phyloP scores from a whole-genome alignment of 208 protist species.

The Crithidia sp. region DNA sequence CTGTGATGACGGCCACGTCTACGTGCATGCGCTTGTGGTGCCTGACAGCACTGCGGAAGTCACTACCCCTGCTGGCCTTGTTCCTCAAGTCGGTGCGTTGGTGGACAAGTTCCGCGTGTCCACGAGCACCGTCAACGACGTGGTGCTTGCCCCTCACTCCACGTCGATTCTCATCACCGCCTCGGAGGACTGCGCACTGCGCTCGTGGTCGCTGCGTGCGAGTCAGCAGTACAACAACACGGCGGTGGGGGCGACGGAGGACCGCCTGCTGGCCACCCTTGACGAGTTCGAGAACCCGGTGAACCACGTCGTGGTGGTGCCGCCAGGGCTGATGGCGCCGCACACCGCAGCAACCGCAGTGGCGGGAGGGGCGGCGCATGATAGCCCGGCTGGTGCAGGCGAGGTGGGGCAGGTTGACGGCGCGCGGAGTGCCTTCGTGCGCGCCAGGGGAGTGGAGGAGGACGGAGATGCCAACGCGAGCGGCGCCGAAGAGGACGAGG shows the following conservation, averaged over 20 bases:
- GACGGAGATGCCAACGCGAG: not conserved
- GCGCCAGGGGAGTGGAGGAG: not conserved
- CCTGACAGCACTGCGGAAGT: constrained; percentile 2
- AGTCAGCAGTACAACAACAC: constrained; percentile 21
- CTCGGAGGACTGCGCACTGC: constrained; percentile 79
- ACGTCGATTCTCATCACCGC: constrained; percentile 63
- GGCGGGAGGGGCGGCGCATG: not conserved
- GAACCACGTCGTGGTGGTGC: constrained; percentile 77
- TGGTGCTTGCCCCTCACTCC: constrained; percentile 49
- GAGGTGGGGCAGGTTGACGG: not conserved
- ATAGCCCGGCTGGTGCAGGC: constrained; percentile 6
- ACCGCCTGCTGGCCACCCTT: constrained; percentile 68
- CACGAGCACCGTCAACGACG: constrained; percentile 82
- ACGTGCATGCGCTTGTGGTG: constrained; percentile 59
- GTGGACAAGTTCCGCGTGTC: constrained; percentile 77
- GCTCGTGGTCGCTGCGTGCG: constrained; percentile 68
- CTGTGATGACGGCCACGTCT: constrained; percentile 86
- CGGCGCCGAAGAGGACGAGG: constrained; percentile 9
- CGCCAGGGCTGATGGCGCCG: constrained; percentile 27
- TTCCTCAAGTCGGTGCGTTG: constrained; percentile 39
- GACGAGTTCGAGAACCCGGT: constrained; percentile 89
- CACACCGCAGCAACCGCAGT: not conserved
- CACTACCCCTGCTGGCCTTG: not conserved
- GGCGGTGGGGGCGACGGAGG: constrained; percentile 34
- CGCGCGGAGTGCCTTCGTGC: not conserved